Conservation (phyloP, 257 asterid genomes). For the Fraxinus anomala region DNA sequence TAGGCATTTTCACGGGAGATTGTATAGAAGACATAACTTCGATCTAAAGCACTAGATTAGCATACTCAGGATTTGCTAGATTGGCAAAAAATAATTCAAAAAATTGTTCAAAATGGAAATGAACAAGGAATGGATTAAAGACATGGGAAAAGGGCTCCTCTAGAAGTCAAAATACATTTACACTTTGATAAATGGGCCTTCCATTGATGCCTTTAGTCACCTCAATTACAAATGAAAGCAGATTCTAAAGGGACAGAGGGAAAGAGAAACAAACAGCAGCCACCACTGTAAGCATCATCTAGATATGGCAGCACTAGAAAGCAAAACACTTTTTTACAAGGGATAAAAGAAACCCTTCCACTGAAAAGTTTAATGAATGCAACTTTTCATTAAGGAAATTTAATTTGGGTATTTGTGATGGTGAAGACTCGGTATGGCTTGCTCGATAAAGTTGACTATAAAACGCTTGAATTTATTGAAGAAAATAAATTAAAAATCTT, state of each 20-base stretch:
- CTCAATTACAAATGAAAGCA: conserved; percentile 37
- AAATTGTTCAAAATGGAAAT: not conserved
- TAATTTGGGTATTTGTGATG: conserved; percentile 30
- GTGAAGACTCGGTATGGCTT: conserved; percentile 26
- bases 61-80: not conserved
- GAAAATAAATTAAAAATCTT: not conserved
- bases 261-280: conserved; percentile 15
- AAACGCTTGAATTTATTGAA: not conserved
- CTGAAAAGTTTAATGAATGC: conserved; percentile 35
- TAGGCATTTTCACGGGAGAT: not conserved
- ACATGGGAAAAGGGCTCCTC: conserved; percentile 24
- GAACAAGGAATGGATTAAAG: conserved; percentile 12
- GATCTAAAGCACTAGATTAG: not conserved
- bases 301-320: conserved; percentile 30
- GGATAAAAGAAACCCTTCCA: conserved; percentile 19
- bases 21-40: not conserved
- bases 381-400: conserved; percentile 36
- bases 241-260: conserved; percentile 29
- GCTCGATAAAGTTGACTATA: not conserved
- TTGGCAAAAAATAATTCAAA: not conserved
- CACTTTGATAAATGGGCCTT: not conserved
- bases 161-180: not conserved
- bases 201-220: conserved; percentile 30
- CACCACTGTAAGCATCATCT: conserved; percentile 28
- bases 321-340: conserved; percentile 35